phyloP scores from a whole-genome alignment of 768 basidiomycete genomes.

The Lentinula sp. region DNA sequence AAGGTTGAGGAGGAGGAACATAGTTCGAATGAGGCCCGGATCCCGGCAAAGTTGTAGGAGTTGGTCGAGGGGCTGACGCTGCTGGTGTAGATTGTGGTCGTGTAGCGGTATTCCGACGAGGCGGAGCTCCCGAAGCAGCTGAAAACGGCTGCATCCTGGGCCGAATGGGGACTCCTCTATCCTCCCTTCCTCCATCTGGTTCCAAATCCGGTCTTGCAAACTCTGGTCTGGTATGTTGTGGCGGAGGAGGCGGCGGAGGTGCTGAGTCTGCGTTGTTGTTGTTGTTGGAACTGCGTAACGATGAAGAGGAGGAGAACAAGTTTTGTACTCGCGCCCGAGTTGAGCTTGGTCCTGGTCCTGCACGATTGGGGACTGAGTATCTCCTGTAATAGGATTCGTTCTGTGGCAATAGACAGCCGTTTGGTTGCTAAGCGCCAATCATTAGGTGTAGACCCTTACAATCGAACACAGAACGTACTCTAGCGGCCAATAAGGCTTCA shows the following conservation, averaged over 20 bases:
- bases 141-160: background rate
- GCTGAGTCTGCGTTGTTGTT: slow-evolving; percentile 6
- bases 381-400: slow-evolving; percentile 66
- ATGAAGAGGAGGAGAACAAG: slow-evolving; percentile 42
- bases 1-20: slow-evolving; percentile 8
- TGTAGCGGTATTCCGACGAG: slow-evolving; percentile 14
- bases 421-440: slow-evolving; percentile 31
- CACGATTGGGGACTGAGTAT: slow-evolving; percentile 52
- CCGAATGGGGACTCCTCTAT: slow-evolving; percentile 7
- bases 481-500: slow-evolving; percentile 49
- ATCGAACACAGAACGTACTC: slow-evolving; percentile 33
- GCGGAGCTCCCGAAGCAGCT: slow-evolving; percentile 10
- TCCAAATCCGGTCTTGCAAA: slow-evolving; percentile 65
- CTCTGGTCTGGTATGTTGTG: slow-evolving; percentile 22
- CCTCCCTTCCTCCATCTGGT: slow-evolving; percentile 26
- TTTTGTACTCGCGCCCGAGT: slow-evolving; percentile 27
- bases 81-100: slow-evolving; percentile 10
- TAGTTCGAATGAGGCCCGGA: slow-evolving; percentile 4
- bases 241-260: slow-evolving; percentile 27
- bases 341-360: slow-evolving; percentile 9
- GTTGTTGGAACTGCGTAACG: slow-evolving; percentile 12
- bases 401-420: slow-evolving; percentile 54
- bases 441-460: background rate
- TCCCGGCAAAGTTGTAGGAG: slow-evolving; percentile 13
- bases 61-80: slow-evolving; percentile 14